A percentile compares a stretch with the other conserved stretches of the same genome.
phyloP scores from a whole-genome alignment of 1,284 basidiomycete species.

The Ceratobasidium theobromae region DNA sequence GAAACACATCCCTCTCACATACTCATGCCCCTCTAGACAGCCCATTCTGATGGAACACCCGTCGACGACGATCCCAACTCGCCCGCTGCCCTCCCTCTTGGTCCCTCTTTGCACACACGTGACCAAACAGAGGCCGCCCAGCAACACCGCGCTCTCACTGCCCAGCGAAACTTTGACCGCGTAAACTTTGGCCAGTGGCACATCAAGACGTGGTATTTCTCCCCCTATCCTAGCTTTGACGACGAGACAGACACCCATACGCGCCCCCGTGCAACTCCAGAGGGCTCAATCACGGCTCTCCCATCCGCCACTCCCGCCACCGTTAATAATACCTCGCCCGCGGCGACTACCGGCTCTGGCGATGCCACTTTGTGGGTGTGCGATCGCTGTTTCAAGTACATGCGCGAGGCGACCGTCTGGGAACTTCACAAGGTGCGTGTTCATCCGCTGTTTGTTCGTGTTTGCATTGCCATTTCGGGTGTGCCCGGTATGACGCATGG shows the following conservation, averaged over 20 bases:
- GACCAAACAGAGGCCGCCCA: conserved; percentile 47
- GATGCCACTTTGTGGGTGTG: conserved; percentile 78
- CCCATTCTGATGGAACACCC: conserved; percentile 8
- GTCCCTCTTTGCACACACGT: conserved; percentile 29
- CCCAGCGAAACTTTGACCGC: conserved; percentile 74
- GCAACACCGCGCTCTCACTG: conserved; percentile 65
- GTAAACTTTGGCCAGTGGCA: conserved; percentile 74
- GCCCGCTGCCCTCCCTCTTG: not conserved
- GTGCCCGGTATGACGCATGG: not conserved
- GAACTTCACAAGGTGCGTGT: conserved; percentile 69
- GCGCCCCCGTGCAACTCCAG: conserved; percentile 42
- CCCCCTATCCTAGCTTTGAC: conserved; percentile 75
- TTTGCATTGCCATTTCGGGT: not conserved
- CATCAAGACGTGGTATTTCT: conserved; percentile 86
- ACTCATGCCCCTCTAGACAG: no score
- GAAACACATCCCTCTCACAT: not conserved
- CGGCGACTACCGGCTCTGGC: conserved; percentile 42
- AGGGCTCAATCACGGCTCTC: conserved; percentile 41
- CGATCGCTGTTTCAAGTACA: conserved; percentile 96
- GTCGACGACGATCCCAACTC: conserved; percentile 15
- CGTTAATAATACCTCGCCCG: conserved; percentile 45
- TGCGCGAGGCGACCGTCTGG: conserved; percentile 71
- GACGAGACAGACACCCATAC: conserved; percentile 47
- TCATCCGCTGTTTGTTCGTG: not conserved
- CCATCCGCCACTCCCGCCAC: conserved; percentile 61